Conservation (phyloP, 129 eudicot species). For the Pittosporum tobira region DNA sequence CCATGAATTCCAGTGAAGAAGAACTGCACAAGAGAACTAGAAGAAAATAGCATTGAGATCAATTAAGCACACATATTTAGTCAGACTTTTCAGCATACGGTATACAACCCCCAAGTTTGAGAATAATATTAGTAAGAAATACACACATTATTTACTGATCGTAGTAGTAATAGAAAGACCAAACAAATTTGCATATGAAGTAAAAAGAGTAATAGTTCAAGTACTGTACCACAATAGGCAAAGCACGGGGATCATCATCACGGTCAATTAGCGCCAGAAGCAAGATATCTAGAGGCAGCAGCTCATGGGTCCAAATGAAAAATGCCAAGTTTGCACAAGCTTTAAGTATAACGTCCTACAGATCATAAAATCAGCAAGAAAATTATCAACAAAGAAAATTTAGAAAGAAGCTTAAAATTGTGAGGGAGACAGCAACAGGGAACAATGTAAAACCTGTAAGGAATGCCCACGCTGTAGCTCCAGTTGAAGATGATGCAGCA, state of each 20-base stretch:
- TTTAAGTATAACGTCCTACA: conserved; percentile 75
- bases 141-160: too few relatives aligned
- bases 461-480: conserved; percentile 84
- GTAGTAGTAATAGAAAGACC: not conserved
- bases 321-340: conserved; percentile 75
- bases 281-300: conserved; percentile 87
- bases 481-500: conserved; percentile 75
- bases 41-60: not conserved
- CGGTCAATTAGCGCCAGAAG: conserved; percentile 85
- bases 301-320: conserved; percentile 93
- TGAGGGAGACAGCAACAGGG: not conserved
- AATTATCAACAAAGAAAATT: not conserved
- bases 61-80: not conserved
- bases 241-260: conserved; percentile 95
- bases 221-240: conserved; percentile 70
- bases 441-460: conserved; percentile 53
- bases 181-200: not conserved
- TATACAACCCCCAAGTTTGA: too few relatives aligned
- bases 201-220: not conserved
- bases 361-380: conserved; percentile 4
- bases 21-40: not conserved
- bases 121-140: not conserved
- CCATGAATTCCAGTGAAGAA: not conserved
- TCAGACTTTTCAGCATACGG: not conserved
- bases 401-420: not conserved